Evolutionary conservation across 768 basidiomycete genomes (phyloP).

Genomic region (Mycena capillaripes): DNA sequence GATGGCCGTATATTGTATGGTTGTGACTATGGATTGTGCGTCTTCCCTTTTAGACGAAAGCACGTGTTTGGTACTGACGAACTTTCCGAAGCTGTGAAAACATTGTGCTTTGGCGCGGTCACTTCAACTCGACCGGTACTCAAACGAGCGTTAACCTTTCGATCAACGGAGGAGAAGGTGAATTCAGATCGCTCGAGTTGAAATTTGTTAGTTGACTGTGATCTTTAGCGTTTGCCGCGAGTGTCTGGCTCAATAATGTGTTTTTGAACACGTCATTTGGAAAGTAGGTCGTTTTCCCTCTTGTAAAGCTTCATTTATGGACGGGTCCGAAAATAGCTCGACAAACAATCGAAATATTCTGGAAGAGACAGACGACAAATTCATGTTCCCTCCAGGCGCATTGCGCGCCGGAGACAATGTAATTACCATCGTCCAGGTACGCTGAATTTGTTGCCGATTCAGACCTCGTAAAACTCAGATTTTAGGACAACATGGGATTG

Average conservation of each 20-base stretch:
- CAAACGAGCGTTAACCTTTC: slow-evolving; percentile 80
- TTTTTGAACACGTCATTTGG: slow-evolving; percentile 83
- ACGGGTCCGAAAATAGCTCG: slow-evolving; percentile 63
- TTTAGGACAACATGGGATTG: slow-evolving; percentile 84
- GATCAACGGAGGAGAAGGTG: slow-evolving; percentile 86
- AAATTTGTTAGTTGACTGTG: background rate
- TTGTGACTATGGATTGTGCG: slow-evolving; percentile 90
- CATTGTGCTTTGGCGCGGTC: slow-evolving; percentile 84
- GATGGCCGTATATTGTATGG: slow-evolving; percentile 87
- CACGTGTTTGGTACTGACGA: background rate
- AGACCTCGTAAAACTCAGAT: background rate
- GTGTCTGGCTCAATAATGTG: slow-evolving; percentile 82
- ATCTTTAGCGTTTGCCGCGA: slow-evolving; percentile 79
- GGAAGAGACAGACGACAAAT: slow-evolving; percentile 78
- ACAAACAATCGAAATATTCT: slow-evolving; percentile 73
- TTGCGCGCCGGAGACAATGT: slow-evolving; percentile 76
- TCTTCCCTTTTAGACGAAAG: slow-evolving; percentile 29
- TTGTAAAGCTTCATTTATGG: too few relatives aligned
- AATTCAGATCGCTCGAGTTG: background rate
- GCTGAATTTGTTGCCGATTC: slow-evolving; percentile 12
- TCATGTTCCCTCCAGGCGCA: slow-evolving; percentile 70
- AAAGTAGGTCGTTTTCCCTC: slow-evolving; percentile 63
- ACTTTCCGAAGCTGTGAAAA: slow-evolving; percentile 81
- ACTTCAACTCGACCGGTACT: slow-evolving; percentile 73
- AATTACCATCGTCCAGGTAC: slow-evolving; percentile 81